These are phyloP conservation scores for Ampelomyces quisqualis DNA, from an alignment of 2,329 filamentous ascomycete genomes.

Conservation along the genomic window DNA sequence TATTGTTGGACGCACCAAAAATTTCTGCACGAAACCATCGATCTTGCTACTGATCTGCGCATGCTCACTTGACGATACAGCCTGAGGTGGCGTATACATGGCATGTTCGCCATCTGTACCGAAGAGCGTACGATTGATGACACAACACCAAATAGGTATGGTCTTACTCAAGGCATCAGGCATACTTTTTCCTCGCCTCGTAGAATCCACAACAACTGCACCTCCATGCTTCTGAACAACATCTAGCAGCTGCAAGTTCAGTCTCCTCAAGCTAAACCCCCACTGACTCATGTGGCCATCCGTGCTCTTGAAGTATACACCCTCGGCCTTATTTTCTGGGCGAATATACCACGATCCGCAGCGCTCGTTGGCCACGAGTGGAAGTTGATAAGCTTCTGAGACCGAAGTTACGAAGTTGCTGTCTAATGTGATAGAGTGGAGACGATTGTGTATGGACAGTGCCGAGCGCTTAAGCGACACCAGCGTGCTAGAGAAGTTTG, in stretches of 20 bases:
- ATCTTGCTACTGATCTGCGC: slow-evolving; percentile 71
- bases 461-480: slow-evolving; percentile 73
- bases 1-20: slow-evolving; percentile 43
- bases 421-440: slow-evolving; percentile 75
- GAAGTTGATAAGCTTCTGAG: slow-evolving; percentile 58
- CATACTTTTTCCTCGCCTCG: slow-evolving; percentile 89
- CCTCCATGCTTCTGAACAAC: slow-evolving; percentile 67
- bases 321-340: slow-evolving; percentile 64
- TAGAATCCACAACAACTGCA: slow-evolving; percentile 90
- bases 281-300: slow-evolving; percentile 91
- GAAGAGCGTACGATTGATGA: slow-evolving; percentile 79
- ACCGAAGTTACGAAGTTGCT: slow-evolving; percentile 70
- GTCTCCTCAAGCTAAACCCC: slow-evolving; percentile 79
- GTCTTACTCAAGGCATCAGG: slow-evolving; percentile 94
- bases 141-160: slow-evolving; percentile 87
- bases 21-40: slow-evolving; percentile 55
- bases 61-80: slow-evolving; percentile 73
- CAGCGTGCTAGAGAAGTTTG: slow-evolving; percentile 65
- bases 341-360: slow-evolving; percentile 95
- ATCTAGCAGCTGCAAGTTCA: slow-evolving; percentile 80
- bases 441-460: slow-evolving; percentile 76
- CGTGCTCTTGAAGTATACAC: slow-evolving; percentile 96
- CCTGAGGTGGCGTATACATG: slow-evolving; percentile 70
- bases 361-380: slow-evolving; percentile 86
- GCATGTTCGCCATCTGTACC: slow-evolving; percentile 56